phyloP scores from a whole-genome alignment of 1,284 basidiomycete genomes.

The Ceratobasidium sp. region DNA sequence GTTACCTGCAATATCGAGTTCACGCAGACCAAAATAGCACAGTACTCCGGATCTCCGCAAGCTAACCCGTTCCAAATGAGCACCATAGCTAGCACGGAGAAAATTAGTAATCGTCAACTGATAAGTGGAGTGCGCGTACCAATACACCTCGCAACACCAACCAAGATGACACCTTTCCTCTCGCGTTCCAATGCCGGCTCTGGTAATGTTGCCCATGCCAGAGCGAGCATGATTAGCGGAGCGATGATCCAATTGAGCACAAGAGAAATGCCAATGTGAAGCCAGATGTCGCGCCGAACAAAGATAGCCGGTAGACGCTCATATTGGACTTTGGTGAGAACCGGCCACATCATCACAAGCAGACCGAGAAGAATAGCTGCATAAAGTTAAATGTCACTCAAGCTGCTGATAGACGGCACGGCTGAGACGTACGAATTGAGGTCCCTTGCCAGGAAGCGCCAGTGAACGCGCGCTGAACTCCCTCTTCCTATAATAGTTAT shows the following conservation, averaged over 20 bases:
- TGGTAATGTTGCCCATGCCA: slow-evolving; percentile 89
- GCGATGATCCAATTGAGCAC: slow-evolving; percentile 87
- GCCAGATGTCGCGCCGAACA: slow-evolving; percentile 70
- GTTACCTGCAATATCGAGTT: slow-evolving; percentile 60
- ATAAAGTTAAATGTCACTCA: slow-evolving; percentile 23
- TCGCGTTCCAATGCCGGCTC: slow-evolving; percentile 69
- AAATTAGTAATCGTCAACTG: neutral
- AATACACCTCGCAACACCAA: slow-evolving; percentile 67
- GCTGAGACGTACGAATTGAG: slow-evolving; percentile 56
- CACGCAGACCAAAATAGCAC: slow-evolving; percentile 74
- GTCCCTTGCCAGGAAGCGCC: slow-evolving; percentile 55
- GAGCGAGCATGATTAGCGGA: slow-evolving; percentile 84
- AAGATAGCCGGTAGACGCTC: slow-evolving; percentile 76
- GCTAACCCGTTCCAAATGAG: slow-evolving; percentile 90
- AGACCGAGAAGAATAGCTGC: slow-evolving; percentile 82
- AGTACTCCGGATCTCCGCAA: slow-evolving; percentile 79
- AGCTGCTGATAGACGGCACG: neutral
- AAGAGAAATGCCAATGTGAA: slow-evolving; percentile 78
- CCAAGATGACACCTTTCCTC: slow-evolving; percentile 68
- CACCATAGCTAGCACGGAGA: slow-evolving; percentile 74
- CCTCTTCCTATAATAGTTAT: slow-evolving; percentile 71
- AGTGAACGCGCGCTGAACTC: slow-evolving; percentile 51
- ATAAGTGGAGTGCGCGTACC: slow-evolving; percentile 49
- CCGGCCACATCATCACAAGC: slow-evolving; percentile 88
- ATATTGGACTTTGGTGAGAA: slow-evolving; percentile 82